Evolutionary conservation across 345 rosid species (phyloP).

Genomic region (Schrenkiella parvula): DNA sequence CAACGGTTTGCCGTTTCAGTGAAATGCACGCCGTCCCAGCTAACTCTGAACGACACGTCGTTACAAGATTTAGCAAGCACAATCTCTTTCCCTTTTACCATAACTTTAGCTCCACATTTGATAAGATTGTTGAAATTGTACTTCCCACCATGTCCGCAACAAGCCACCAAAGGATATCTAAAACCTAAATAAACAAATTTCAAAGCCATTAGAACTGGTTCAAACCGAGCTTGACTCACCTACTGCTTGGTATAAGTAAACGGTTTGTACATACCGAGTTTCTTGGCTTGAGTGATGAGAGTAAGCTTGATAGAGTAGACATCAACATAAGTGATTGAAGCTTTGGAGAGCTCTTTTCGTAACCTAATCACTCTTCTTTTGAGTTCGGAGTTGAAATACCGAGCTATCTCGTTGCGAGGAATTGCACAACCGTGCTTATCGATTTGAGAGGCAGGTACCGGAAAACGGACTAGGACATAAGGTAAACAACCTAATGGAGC

Average conservation of each 20-base stretch:
- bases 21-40: constrained; percentile 76
- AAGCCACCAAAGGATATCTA: constrained; percentile 43
- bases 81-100: constrained; percentile 41
- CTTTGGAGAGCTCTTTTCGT: constrained; percentile 49
- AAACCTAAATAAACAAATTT: constrained; percentile 40
- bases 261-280: constrained; percentile 35
- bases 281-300: constrained; percentile 50
- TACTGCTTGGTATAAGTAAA: not conserved
- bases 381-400: constrained; percentile 41
- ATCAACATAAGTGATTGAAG: constrained; percentile 63
- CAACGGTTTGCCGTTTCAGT: constrained; percentile 67
- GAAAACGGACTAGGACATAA: constrained; percentile 47
- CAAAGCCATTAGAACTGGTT: constrained; percentile 10
- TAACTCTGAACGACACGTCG: constrained; percentile 42
- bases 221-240: not conserved
- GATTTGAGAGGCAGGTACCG: constrained; percentile 32
- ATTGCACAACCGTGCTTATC: constrained; percentile 58
- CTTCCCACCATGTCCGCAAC: constrained; percentile 78
- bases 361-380: constrained; percentile 37
- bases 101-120: constrained; percentile 49
- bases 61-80: constrained; percentile 49
- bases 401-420: constrained; percentile 61
- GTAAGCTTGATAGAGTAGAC: constrained; percentile 50
- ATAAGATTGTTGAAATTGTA: constrained; percentile 45
- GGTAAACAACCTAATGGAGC: constrained; percentile 73